Evolutionary conservation across 768 basidiomycete species (phyloP), one percentile per base, ranked within the genome.

Genomic region (Leccinum fibrillosum): DNA sequence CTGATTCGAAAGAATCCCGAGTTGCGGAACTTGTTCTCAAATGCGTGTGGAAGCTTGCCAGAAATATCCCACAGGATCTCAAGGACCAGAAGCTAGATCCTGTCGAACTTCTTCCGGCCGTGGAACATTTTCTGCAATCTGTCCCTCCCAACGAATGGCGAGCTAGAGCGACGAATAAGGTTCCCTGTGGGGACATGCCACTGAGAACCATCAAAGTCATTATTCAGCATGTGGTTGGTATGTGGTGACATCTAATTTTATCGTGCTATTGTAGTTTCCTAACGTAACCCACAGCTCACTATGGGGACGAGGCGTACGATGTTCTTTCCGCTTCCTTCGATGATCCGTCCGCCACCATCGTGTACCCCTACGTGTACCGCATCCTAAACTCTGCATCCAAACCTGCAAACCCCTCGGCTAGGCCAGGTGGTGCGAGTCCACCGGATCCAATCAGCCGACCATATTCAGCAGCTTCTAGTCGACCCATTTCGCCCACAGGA

Each of bases 111-210:
- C 89, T 98, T 69, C 88, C 89, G 15, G 89, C 94, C 5, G 88
- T 99, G 60, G 97, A 99, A 70, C 86, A 92, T 60, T 98, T 99
- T 75, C 72, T 98, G 51, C 89, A 94, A 68, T 92, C 89, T 1
- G 88, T 98, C 28, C 90, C 93, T 49, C 97, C 97, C 1, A 94
- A 94, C 60, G 94, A 97, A 72, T 99, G 95, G 93, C 86, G 96
- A 53, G 88, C 90, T 12, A 80, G 97, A 61, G 92, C 93, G 10
- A 88, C 88, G 1, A 94, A 92, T 69, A 90, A 89, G 62, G 85
- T 98, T 2, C 95, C 97, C 3, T 90, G 95, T 68, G 95, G 94
- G 25, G 97, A 99, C 67, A 95, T 98, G 95, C 97, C 97, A 2
- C 74, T 99, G 57, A 81, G 97, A 60, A 98, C 97, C 2, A 92